Base-by-base conservation (phyloP, 164 flowering plant species). In the Cinnamomum micranthum region DNA sequence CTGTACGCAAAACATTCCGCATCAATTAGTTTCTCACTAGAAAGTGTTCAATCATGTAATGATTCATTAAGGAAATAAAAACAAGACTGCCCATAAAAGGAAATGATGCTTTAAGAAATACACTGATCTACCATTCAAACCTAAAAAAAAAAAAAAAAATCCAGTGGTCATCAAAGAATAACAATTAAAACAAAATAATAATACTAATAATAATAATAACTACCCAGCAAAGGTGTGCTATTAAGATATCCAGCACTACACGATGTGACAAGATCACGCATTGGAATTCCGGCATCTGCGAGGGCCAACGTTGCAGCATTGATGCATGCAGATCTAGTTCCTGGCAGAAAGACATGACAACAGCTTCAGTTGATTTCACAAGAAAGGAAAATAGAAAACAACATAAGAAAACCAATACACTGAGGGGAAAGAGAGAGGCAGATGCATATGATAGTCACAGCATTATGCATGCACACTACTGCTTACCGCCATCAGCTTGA, bases 271-370 rank as follows among this genome's bases (percentile, higher is more conserved):
- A 95, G 78, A 84, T 95, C 98, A 66, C 90, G 88, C 99, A 95
- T 93, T 22, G 98, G 99, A 74, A 95, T 91, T 55, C 98, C 99
- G 72, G 98, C 98, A 92, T 93, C 99, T 77, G 98, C 95, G 71
- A 95, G 93, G 74, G 99, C 99, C 86, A 95, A 82, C 58, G 95
- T 92, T 73, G 99, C 99, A 76, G 99, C 99, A 86, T 95, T 95
- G 70, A 95, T 95, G 84, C 99, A 95, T 23, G 99, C 98, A 70
- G 95, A 92, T 84, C 99, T 86, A 19, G 99, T 95, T 80, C 98
- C 97, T 94, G 47, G 77, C 77, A 80, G 41, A 70, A 20, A 71
- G 75, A 73, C 59, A 73, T 55, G 11, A 14, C 41, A 51, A 68
- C 5, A 23, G 27, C 15, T 1, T 60, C 68, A 66, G 23, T 67